These are phyloP conservation scores for Leccinum incarnatum DNA, from an alignment of 768 basidiomycete species.

Conservation along the genomic window DNA sequence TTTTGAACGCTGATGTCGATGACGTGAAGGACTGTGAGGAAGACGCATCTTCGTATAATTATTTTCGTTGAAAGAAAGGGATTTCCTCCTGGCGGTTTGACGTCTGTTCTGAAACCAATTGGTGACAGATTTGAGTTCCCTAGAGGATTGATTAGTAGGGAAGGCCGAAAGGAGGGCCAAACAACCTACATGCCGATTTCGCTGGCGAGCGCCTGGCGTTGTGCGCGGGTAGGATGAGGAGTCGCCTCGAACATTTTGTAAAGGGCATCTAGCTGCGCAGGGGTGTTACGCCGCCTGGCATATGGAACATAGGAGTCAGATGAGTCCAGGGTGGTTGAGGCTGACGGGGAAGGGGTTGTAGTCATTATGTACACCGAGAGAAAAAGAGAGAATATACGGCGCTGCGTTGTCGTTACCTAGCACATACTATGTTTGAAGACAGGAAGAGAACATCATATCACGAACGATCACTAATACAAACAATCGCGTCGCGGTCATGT, in stretches of 20 bases:
- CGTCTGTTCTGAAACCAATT: conserved; percentile 86
- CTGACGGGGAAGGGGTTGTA: not conserved
- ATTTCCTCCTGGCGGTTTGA: conserved; percentile 41
- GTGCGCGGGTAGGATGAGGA: conserved; percentile 42
- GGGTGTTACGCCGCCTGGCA: conserved; percentile 30
- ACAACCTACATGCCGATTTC: conserved; percentile 38
- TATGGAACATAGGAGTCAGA: conserved; percentile 25
- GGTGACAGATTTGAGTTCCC: conserved; percentile 68
- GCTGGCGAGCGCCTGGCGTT: conserved; percentile 38
- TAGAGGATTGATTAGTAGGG: conserved; percentile 25
- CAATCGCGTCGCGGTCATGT: conserved; percentile 28
- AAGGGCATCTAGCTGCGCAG: conserved; percentile 35
- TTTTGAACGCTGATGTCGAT: conserved; percentile 7
- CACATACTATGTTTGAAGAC: not conserved
- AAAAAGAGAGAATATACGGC: not conserved
- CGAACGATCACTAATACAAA: conserved; percentile 20
- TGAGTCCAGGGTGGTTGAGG: not conserved
- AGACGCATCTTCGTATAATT: conserved; percentile 4
- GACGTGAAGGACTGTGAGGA: conserved; percentile 6
- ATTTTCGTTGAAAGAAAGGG: conserved; percentile 24
- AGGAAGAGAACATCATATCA: conserved; percentile 17
- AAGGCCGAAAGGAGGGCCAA: not conserved
- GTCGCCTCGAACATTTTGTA: conserved; percentile 34
- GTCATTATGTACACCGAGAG: conserved; percentile 9
- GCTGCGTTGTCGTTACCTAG: not conserved